These are phyloP conservation scores for Ophiostoma sp. DNA, from an alignment of 2,329 filamentous ascomycete genomes.

Conservation along the genomic window DNA sequence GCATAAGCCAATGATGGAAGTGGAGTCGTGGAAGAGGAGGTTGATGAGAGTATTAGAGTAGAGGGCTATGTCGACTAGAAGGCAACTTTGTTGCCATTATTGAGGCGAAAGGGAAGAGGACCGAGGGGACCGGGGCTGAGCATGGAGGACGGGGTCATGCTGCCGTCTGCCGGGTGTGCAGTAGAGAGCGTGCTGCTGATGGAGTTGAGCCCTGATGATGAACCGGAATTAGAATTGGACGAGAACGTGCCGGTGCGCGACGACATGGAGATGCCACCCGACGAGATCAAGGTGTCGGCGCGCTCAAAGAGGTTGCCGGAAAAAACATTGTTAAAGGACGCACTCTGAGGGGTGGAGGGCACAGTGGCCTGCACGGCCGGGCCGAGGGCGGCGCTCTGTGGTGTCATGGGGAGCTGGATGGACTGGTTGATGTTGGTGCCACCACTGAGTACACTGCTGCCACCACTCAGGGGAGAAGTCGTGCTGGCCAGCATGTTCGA, in stretches of 20 bases:
- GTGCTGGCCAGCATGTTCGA: slow-evolving; percentile 38
- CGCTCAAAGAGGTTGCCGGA: slow-evolving; percentile 61
- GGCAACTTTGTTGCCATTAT: slow-evolving; percentile 36
- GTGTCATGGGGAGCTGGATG: slow-evolving; percentile 71
- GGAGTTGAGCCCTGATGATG: slow-evolving; percentile 53
- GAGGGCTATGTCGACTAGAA: slow-evolving; percentile 28
- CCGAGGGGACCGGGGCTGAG: slow-evolving; percentile 34
- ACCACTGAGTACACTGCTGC: slow-evolving; percentile 22
- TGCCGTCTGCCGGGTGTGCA: slow-evolving; percentile 33
- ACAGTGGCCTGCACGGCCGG: slow-evolving; percentile 89
- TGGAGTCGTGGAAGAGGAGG: background rate
- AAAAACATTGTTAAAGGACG: slow-evolving; percentile 56
- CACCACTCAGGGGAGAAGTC: slow-evolving; percentile 36
- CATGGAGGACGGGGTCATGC: slow-evolving; percentile 36
- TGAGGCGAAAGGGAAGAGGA: slow-evolving; percentile 36
- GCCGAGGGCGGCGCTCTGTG: slow-evolving; percentile 83
- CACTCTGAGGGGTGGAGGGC: slow-evolving; percentile 66
- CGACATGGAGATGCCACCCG: slow-evolving; percentile 56
- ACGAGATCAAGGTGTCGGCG: slow-evolving; percentile 58
- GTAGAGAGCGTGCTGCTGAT: slow-evolving; percentile 33
- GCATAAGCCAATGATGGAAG: background rate
- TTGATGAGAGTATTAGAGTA: background rate
- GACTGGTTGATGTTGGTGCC: slow-evolving; percentile 23
- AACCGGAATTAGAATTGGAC: slow-evolving; percentile 53
- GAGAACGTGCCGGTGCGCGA: slow-evolving; percentile 56